Conservation (phyloP, 192 early-diverging fungal species). For the Umbelopsis vinacea region DNA sequence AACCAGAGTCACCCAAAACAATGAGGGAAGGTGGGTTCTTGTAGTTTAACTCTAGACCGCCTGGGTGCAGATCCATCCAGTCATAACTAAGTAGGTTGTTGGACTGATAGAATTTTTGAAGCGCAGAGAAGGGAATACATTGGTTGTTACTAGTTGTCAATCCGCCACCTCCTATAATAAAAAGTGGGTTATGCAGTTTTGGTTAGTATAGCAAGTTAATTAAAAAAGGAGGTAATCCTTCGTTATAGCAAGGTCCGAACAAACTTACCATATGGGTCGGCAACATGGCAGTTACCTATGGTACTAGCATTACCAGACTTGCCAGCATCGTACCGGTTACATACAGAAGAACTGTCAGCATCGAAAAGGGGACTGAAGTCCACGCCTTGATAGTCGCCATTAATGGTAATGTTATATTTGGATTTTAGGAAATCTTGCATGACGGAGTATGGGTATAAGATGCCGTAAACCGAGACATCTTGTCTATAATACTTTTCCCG, state of each 20-base stretch:
- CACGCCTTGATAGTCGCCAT: not conserved
- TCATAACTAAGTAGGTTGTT: constrained; percentile 9
- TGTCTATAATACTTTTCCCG: not conserved
- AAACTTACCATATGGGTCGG: constrained; percentile 30
- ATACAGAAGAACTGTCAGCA: not conserved
- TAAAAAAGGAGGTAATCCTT: not conserved
- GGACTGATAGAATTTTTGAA: not conserved
- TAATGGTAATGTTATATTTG: constrained; percentile 6
- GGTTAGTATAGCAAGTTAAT: not conserved
- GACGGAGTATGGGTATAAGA: not conserved
- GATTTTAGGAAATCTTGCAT: constrained; percentile 1
- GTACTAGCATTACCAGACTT: constrained; percentile 7
- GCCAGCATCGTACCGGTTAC: constrained; percentile 20
- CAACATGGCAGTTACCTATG: not conserved
- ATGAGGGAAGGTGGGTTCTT: constrained; percentile 11
- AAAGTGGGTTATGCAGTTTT: too few species aligned
- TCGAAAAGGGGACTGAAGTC: constrained; percentile 1
- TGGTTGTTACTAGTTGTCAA: not conserved
- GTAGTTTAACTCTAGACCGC: constrained; percentile 1
- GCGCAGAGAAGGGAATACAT: constrained; percentile 16
- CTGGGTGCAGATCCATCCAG: constrained; percentile 12
- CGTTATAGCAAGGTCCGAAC: too few species aligned
- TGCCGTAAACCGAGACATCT: constrained; percentile 21
- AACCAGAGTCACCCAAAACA: constrained; percentile 37
- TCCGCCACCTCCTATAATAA: constrained; percentile 7